phyloP scores from a whole-genome alignment of 2,329 filamentous ascomycete genomes.

The Colletotrichum chlorophyti region DNA sequence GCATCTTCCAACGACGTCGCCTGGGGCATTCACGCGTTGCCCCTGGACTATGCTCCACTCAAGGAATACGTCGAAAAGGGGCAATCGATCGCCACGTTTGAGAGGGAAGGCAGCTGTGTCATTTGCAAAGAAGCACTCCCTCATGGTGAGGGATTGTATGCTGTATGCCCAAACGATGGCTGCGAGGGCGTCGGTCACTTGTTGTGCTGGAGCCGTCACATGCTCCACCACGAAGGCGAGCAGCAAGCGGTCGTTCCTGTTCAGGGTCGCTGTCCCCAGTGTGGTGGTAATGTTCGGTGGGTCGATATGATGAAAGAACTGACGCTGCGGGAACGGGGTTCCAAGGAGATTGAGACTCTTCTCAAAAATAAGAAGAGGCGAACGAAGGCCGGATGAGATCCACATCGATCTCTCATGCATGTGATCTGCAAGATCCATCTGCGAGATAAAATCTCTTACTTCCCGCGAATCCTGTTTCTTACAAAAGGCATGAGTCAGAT shows the following conservation, averaged over 20 bases:
- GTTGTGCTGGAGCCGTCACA: constrained; percentile 63
- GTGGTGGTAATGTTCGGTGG: constrained; percentile 71
- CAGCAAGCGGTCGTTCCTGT: constrained; percentile 67
- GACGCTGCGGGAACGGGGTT: constrained; percentile 73
- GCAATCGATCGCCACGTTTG: constrained; percentile 59
- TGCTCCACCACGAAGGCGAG: constrained; percentile 46
- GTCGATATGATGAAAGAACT: constrained; percentile 82
- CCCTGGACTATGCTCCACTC: constrained; percentile 61
- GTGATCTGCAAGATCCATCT: constrained; percentile 1
- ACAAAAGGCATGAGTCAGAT: neutral
- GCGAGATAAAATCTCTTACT: neutral
- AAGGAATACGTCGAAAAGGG: constrained; percentile 63
- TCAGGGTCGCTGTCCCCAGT: constrained; percentile 74
- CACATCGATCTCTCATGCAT: neutral
- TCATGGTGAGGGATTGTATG: constrained; percentile 58
- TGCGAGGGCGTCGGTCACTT: constrained; percentile 67
- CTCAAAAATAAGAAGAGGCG: constrained; percentile 47
- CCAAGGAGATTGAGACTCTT: constrained; percentile 73
- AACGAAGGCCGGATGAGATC: constrained; percentile 32
- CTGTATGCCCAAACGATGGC: constrained; percentile 58
- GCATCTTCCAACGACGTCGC: constrained; percentile 7
- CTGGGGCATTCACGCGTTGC: constrained; percentile 60
- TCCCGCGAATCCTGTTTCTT: neutral
- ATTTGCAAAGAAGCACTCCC: constrained; percentile 56
- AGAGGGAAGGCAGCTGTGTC: constrained; percentile 61